Percentiles rank a stretch among this genome's conserved stretches.
phyloP scores from a whole-genome alignment of 805 yeast genomes.

The Saccharomycodes ludwigii region DNA sequence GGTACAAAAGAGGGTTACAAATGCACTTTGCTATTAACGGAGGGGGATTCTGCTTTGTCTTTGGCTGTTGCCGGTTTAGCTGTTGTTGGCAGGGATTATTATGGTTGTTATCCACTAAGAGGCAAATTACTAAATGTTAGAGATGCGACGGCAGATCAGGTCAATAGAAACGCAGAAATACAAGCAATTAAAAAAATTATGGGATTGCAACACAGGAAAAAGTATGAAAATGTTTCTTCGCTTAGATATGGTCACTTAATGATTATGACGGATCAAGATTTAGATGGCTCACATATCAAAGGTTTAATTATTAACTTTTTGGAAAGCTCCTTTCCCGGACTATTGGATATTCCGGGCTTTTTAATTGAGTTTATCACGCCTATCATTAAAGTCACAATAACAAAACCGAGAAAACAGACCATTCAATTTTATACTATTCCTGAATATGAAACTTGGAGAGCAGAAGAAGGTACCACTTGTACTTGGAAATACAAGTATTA shows the following conservation, averaged over 20 bases:
- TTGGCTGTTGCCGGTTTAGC: slow-evolving; percentile 88
- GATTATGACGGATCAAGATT: slow-evolving; percentile 99
- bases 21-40: slow-evolving; percentile 88
- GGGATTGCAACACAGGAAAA: slow-evolving; percentile 88
- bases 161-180: slow-evolving; percentile 85
- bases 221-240: slow-evolving; percentile 57
- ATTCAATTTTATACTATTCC: slow-evolving; percentile 89
- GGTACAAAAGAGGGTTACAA: slow-evolving; percentile 87
- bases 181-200: slow-evolving; percentile 91
- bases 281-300: slow-evolving; percentile 96
- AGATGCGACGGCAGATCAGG: slow-evolving; percentile 94
- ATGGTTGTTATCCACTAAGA: slow-evolving; percentile 90
- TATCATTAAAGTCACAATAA: slow-evolving; percentile 77
- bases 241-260: slow-evolving; percentile 91
- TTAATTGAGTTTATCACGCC: slow-evolving; percentile 92
- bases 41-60: slow-evolving; percentile 92
- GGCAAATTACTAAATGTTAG: slow-evolving; percentile 93
- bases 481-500: slow-evolving; percentile 92
- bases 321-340: slow-evolving; percentile 89
- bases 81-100: slow-evolving; percentile 89
- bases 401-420: slow-evolving; percentile 44
- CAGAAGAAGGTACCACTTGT: slow-evolving; percentile 56
- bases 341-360: slow-evolving; percentile 82
- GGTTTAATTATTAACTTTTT: slow-evolving; percentile 88
- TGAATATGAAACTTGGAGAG: slow-evolving; percentile 90